Evolutionary conservation across 805 yeast species (phyloP), one percentile per base, ranked within the genome.

Genomic region (Ogataea nonfermentans): DNA sequence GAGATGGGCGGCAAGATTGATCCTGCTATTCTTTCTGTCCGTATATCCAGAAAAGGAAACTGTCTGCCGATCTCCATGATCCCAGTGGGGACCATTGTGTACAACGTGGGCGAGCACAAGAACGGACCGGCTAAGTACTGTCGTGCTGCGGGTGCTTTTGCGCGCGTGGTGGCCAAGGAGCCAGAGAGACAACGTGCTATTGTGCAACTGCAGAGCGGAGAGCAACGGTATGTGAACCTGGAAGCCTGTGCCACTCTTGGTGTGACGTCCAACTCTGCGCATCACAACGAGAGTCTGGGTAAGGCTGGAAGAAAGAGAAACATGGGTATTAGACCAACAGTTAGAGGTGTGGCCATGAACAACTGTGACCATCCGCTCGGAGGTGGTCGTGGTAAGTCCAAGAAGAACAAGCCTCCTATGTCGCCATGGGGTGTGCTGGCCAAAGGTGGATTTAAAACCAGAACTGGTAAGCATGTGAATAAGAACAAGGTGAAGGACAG

Each of bases 381-480:
- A 74, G 99, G 99, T 82, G 99, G 99, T 70, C 82, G 99, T 76
- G 99, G 99, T 78, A 93, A 93, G 67, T 85, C 95, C 46, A 93
- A 93, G 80, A 87, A 96, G 49, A 90, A 91, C 68, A 91, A 88
- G 70, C 75, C 84, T 44, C 86, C 98, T 13, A 87, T 84, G 72
- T 85, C 96, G 40, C 95, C 95, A 63, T 91, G 98, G 96, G 99
- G 99, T 57, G 82, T 81, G 45, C 66, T 84, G 57, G 83, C 91
- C 29, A 91, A 91, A 75, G 95, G 93, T 64, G 84, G 87, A 41
- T 90, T 79, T 71, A 90, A 88, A 78, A 93, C 98, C 11, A 82
- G 99, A 69, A 80, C 83, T 54, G 95, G 95, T 59, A 88, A 86
- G 68, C 75, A 86, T 62, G 81, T 73, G 48, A 93, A 93, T 64